Evolutionary conservation across 257 asterid species (phyloP), one percentile per base, ranked within the genome.

Genomic region (Leptodermis oblonga): DNA sequence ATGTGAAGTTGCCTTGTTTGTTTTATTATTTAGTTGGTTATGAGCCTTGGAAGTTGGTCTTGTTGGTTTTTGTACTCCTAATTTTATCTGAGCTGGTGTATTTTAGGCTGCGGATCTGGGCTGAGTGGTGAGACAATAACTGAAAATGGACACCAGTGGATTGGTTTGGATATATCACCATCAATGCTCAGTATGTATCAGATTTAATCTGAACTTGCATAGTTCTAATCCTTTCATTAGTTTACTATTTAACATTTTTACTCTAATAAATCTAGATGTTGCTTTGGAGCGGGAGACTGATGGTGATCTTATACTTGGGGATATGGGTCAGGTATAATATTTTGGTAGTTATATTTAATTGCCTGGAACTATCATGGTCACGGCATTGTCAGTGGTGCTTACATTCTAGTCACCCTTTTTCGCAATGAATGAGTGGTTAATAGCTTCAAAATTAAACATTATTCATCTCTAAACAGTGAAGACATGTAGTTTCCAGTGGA

Each of bases 61-160:
- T 17, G 17, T 26, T n/a, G 3, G 12, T 25, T 30, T 30, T 23
- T 43, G 18, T 56, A 13, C 20, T 49, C 41, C 33, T 42, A 18
- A 14, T 30, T 48, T 30, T 73, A 20, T 23, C 53, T 43, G 64
- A 7, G 28, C 39, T 70, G 68, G 22, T 58, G 25, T 74, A 71
- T 56, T 15, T 22, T 78, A 94, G 99, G 99, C 79, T 94, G 99
- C 53, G 99, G 99, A 75, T 94, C 99, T 17, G 99, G 99, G 59
- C 88, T 90, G 51, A 94, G 99, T 36, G 99, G 97, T 68, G 96
- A 91, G 81, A 88, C 96, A 36, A 71, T 94, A 76, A 87, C 96
- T 34, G 96, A 94, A 55, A 77, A 79, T 62, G 99, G 97, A 62
- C 96, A 90, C 79, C 96, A 88, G 15, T 94, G 99, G 99, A 82